A percentile compares a stretch with the other conserved stretches of the same genome.
Conservation (phyloP, 2,329 filamentous ascomycete genomes). For the Fusarium sarcochroum region DNA sequence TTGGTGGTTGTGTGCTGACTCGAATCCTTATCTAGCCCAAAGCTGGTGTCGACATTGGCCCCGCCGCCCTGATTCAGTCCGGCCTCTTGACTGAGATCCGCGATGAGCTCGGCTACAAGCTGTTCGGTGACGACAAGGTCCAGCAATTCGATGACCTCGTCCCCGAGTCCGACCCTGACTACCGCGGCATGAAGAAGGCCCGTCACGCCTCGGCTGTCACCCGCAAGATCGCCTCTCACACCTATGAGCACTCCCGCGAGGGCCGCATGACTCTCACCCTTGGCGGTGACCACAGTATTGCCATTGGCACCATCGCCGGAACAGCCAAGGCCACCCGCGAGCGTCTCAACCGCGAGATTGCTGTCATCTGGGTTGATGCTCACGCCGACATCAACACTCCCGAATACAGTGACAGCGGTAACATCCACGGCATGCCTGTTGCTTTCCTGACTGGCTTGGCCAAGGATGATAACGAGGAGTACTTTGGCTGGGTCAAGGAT, state of each 20-base stretch:
- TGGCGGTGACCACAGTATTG: conserved; percentile 96
- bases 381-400: conserved; percentile 98
- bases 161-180: conserved; percentile 79
- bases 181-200: conserved; percentile 96
- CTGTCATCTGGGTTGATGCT: conserved; percentile 98
- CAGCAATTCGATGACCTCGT: conserved; percentile 85
- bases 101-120: conserved; percentile 88
- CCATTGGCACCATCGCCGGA: conserved; percentile 92
- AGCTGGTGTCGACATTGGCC: conserved; percentile 90
- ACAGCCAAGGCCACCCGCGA: conserved; percentile 89
- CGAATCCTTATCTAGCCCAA: conserved; percentile 74
- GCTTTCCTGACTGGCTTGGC: conserved; percentile 91
- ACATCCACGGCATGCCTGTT: conserved; percentile 98
- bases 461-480: conserved; percentile 79
- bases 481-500: conserved; percentile 90
- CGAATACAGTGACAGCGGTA: conserved; percentile 89
- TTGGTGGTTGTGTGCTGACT: conserved; percentile 16
- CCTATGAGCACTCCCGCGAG: conserved; percentile 86
- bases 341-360: conserved; percentile 84
- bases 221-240: conserved; percentile 81
- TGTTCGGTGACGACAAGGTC: conserved; percentile 86
- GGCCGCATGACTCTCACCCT: conserved; percentile 93
- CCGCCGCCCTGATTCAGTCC: conserved; percentile 87
- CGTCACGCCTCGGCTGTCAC: conserved; percentile 89
- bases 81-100: conserved; percentile 88